Base-by-base conservation (phyloP, 345 rosid genomes). In the Syzygium grande region DNA sequence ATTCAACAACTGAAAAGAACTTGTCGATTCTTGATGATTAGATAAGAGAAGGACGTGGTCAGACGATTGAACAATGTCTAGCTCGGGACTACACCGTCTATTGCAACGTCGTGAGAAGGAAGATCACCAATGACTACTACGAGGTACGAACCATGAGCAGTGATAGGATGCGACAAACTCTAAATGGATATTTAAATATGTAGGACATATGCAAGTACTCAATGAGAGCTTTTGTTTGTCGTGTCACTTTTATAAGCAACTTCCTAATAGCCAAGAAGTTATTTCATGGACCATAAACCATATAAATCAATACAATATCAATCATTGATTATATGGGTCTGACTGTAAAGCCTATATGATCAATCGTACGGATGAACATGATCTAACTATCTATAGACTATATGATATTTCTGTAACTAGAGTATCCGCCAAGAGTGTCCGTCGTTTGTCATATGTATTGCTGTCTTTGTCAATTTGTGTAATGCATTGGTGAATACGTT, bases 11-110 rank as follows among this genome's bases (percentile, higher is more conserved):
- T 68, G 34, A 30, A 30, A 30, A 34, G 23, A 68, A 52, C n/a
- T 55, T 52, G 56, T 41, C 15, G 5, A 16, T 8, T 30, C 73
- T 29, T 19, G 7, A 16, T 65, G 27, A 12, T 85, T 29, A 86
- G 87, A 84, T 88, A 4, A 56, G 80, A 34, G 85, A 90, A 86
- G 88, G 86, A 14, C 86, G 86, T 80, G 11, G 11, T 41, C 89
- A 88, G 59, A 84, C 13, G 4, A 68, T 88, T 34, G 85, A 78
- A 13, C 85, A 86, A 86, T 90, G 89, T 79, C 51, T 90, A 2
- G 29, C 51, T 85, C 89, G 83, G 16, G 91, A 89, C 43, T 89
- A 89, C 77, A 84, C 84, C 27, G 38, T 86, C 22, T 53, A 17
- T 29, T 88, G 85, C 68, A 83, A 90, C 53, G 12, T 88, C 11